Base-by-base conservation (phyloP, 2,329 filamentous ascomycete genomes). In the Nigrospora oryzae region DNA sequence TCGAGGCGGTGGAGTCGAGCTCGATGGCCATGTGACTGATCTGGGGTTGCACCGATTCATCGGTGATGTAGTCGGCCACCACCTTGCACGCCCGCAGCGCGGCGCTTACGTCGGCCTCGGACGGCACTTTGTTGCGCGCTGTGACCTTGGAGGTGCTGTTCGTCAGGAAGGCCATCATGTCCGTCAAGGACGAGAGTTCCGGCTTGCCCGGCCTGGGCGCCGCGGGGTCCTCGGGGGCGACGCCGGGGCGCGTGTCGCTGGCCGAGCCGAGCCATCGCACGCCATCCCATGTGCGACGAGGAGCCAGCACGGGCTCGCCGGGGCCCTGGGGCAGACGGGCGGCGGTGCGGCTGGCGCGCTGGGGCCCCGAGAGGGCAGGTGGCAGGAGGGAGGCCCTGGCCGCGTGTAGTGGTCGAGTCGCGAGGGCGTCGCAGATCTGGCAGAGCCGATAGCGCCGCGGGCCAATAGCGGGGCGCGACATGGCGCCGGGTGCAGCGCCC, bases 1-100 rank as follows among this genome's bases (percentile, higher is more conserved):
- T 59, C 16, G 62, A 62, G 38, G 62, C 59, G 14, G 59, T 56
- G 15, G 61, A 60, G 42, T 58, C 70, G 16, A 72, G 53, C 37
- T 62, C 57, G 30, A 43, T 53, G 10, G 55, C 48, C 45, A 59
- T 57, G 38, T 59, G 58, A 38, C 52, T 48, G n/a, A 59, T 53
- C 44, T 59, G 56, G 6, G 57, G 57, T 42, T 58, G 56, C 19
- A 58, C 51, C 2, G 55, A 38, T 14, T 61, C 59, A 41, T 61
- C 56, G 46, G 53, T 58, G 30, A 61, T 52, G 46, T 55, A 58
- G 42, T 55, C 52, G 2, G 59, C 60, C 16, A 63, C 46, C 19
- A 54, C 46, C 17, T 50, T 48, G 47, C 60, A 63, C 16, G 55
- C 55, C 12, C 49, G 53, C 11, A 63, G 52, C 11, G 59, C 57